Evolutionary conservation across 208 protist species (phyloP), one percentile per base, ranked within the genome.

Genomic region (Polymyxa betae): DNA sequence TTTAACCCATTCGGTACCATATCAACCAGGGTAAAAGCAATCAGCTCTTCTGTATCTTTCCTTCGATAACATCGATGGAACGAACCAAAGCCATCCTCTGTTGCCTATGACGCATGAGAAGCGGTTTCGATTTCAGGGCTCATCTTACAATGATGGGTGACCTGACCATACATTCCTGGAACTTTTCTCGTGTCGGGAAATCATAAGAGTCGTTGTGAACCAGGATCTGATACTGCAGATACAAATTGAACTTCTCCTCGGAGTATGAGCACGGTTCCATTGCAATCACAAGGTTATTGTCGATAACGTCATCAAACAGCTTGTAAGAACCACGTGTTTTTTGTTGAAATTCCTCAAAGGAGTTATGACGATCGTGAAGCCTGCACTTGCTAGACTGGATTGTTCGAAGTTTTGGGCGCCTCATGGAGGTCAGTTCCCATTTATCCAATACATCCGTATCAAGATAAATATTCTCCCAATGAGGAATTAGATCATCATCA

Each of bases 51-150:
- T 38, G 5, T 35, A 16, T 20, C n/a, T 45, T 43, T 35, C 5
- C 10, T 38, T n/a, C 72, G 72, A 82, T 82, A 82, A 43, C 72
- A 82, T 43, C 72, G 72, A n/a, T 82, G 72, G n/a, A 82, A 82
- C 72, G 72, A 82, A 5, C 72, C 72, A 82, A 82, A 82, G 5
- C 72, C 72, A 35, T 5, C 16, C 16, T 35, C 35, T 40, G 72
- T 38, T 20, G 10, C 35, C 72, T 82, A 82, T 38, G 35, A 40
- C 35, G 72, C 72, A 35, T 82, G 12, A 40, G 16, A 82, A 35
- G 12, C 5, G n/a, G 5, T 5, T 43, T 82, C 5, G 5, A n/a
- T 35, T 45, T 82, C 35, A 82, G 40, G 16, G 72, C n/a, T 38
- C 5, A 43, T 20, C 5, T 43, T 82, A 82, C 72, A 12, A 43